These are phyloP conservation scores for Aurantiochytrium sp. DNA, from an alignment of 108 stramenopile species.

Conservation along the genomic window DNA sequence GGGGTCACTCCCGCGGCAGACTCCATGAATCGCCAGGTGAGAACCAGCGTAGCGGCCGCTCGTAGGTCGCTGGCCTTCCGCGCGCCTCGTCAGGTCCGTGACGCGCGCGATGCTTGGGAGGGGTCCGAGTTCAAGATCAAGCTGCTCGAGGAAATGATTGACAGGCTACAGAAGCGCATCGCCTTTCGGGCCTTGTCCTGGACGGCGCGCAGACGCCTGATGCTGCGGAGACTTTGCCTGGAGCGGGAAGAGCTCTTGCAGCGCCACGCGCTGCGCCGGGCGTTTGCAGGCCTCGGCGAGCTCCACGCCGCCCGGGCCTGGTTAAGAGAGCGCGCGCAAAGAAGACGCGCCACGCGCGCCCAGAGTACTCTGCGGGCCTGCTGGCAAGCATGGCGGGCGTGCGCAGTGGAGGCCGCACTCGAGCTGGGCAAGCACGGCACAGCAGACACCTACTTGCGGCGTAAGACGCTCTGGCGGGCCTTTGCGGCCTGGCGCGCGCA, in stretches of 20 bases:
- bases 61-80: background rate
- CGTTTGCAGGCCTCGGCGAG: background rate
- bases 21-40: background rate
- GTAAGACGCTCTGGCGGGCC: background rate
- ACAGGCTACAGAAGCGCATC: background rate
- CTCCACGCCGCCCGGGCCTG: background rate
- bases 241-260: background rate
- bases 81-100: background rate
- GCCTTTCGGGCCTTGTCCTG: background rate
- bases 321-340: background rate
- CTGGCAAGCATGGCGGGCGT: background rate
- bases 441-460: background rate
- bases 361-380: background rate
- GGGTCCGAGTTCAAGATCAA: background rate
- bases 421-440: background rate
- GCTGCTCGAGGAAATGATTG: background rate
- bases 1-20: background rate
- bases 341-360: background rate
- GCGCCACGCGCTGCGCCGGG: background rate
- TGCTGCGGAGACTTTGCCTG: background rate
- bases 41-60: background rate
- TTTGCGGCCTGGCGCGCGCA: background rate
- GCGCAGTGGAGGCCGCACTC: background rate
- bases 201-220: background rate
- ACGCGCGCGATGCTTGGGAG: background rate